Percentiles rank a stretch among this genome's conserved stretches.
These are phyloP conservation scores for Hylodesmum podocarpum DNA, from an alignment of 306 rosid genomes.

Conservation along the genomic window DNA sequence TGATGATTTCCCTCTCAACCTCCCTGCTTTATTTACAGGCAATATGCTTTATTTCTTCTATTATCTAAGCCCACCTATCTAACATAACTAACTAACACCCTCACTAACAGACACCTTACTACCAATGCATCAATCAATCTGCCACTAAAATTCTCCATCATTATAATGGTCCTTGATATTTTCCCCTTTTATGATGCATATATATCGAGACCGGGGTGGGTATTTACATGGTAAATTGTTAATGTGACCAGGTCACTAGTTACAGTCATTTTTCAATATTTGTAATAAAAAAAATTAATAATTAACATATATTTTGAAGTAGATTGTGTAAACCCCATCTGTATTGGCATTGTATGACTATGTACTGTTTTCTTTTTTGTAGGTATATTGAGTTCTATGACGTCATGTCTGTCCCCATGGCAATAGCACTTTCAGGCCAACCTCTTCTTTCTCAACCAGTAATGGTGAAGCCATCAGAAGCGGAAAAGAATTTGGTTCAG, in stretches of 20 bases:
- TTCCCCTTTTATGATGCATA: background rate
- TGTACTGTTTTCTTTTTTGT: slow-evolving; percentile 23
- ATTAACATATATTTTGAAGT: background rate
- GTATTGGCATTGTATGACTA: slow-evolving; percentile 1
- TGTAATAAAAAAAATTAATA: background rate
- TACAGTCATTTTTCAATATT: background rate
- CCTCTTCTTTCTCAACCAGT: slow-evolving; percentile 88
- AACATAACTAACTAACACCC: background rate
- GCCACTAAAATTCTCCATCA: background rate
- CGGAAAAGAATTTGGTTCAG: slow-evolving; percentile 95
- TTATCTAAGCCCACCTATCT: background rate
- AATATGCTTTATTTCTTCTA: background rate
- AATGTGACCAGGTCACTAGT: background rate
- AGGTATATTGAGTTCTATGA: slow-evolving; percentile 97
- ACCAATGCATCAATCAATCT: background rate
- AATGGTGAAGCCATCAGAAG: slow-evolving; percentile 99
- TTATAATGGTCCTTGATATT: background rate
- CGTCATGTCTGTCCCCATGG: slow-evolving; percentile 98
- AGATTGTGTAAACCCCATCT: background rate
- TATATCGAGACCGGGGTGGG: background rate
- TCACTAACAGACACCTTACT: background rate
- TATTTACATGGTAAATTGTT: background rate
- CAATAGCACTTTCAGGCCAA: slow-evolving; percentile 97
- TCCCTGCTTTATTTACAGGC: background rate
- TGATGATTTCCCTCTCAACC: background rate